Percentiles rank a stretch among this genome's conserved stretches.
These are phyloP conservation scores for Neurospora sp. DNA, from an alignment of 495 filamentous ascomycete species.

Conservation along the genomic window DNA sequence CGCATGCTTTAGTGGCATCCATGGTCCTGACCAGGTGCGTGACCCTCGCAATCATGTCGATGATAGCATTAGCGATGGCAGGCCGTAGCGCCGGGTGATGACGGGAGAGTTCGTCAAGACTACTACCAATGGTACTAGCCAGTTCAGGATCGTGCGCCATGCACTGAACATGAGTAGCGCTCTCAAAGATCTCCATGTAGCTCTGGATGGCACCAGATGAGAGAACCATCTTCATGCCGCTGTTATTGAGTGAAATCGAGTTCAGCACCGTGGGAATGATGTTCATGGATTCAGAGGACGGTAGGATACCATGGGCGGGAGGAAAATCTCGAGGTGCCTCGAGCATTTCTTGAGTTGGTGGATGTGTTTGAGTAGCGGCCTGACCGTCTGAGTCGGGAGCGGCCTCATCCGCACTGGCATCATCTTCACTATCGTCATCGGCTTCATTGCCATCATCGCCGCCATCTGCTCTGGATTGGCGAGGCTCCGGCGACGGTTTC, in stretches of 20 bases:
- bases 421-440: constrained; percentile 15
- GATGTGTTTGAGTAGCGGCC: constrained; percentile 32
- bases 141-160: constrained; percentile 64
- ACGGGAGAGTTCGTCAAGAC: constrained; percentile 88
- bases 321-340: constrained; percentile 30
- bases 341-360: constrained; percentile 31
- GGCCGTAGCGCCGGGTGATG: constrained; percentile 81
- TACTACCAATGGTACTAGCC: constrained; percentile 55
- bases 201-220: constrained; percentile 68
- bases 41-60: constrained; percentile 76
- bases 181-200: constrained; percentile 94
- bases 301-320: constrained; percentile 66
- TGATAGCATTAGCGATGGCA: constrained; percentile 66
- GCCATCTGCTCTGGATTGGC: background rate
- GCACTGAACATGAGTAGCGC: constrained; percentile 74
- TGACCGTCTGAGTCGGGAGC: constrained; percentile 28
- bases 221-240: constrained; percentile 83
- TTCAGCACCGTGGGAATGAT: constrained; percentile 81
- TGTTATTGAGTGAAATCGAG: constrained; percentile 82
- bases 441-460: background rate
- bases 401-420: constrained; percentile 24
- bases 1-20: constrained; percentile 56
- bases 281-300: constrained; percentile 74
- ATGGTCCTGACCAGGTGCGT: constrained; percentile 56
- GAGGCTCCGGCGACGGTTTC: constrained; percentile 7